These are phyloP conservation scores for Linaria vulgaris DNA, from an alignment of 257 asterid genomes.

Conservation along the genomic window DNA sequence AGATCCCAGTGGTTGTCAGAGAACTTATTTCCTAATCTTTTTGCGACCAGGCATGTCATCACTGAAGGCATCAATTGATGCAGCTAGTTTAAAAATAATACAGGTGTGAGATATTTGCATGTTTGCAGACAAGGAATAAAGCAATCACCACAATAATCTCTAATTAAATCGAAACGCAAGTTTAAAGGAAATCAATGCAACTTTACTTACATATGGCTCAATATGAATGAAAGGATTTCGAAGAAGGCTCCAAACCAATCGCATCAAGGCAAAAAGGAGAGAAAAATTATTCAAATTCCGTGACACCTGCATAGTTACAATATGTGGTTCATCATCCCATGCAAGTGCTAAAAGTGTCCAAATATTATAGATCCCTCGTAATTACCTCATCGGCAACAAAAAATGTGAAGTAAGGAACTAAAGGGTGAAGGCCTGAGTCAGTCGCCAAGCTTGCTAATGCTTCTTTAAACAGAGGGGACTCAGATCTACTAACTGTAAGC, in stretches of 20 bases:
- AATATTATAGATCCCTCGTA: constrained; percentile 5
- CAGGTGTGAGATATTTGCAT: constrained; percentile 25
- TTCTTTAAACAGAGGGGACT: constrained; percentile 70
- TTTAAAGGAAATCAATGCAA: constrained; percentile 17
- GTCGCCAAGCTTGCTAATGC: constrained; percentile 92
- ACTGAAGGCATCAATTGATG: constrained; percentile 98
- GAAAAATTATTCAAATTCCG: constrained; percentile 70
- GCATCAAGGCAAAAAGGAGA: constrained; percentile 91
- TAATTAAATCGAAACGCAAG: neutral
- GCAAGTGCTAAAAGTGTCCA: constrained; percentile 17
- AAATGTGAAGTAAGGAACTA: constrained; percentile 93
- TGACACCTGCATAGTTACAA: constrained; percentile 62
- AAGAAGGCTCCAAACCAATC: constrained; percentile 93
- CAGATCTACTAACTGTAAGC: constrained; percentile 70
- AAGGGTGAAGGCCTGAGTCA: constrained; percentile 95
- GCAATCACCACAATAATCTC: constrained; percentile 1
- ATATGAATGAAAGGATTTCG: constrained; percentile 87
- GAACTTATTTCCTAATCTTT: constrained; percentile 72
- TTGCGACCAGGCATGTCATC: constrained; percentile 95
- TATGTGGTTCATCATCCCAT: constrained; percentile 13
- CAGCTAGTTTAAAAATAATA: constrained; percentile 46
- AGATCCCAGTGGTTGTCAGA: constrained; percentile 95
- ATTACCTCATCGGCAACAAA: constrained; percentile 92
- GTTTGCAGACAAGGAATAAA: constrained; percentile 4
- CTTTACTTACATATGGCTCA: constrained; percentile 87